Conservation (phyloP, 441 rosid species). For the Viola pubescens region DNA sequence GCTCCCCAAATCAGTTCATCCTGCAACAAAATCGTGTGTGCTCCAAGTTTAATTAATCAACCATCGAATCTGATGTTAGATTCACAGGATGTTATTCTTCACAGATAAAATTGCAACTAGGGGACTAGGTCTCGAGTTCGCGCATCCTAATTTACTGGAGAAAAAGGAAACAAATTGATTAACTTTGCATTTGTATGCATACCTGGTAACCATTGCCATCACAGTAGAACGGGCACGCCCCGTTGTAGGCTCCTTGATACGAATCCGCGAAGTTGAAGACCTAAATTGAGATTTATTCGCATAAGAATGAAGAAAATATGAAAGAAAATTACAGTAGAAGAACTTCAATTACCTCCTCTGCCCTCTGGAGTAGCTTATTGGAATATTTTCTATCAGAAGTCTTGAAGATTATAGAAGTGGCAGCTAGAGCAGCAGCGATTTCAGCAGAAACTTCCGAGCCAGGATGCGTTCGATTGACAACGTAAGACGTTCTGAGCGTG, state of each 20-base stretch:
- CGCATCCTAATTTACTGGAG: neutral
- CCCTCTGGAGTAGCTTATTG: slow-evolving; percentile 41
- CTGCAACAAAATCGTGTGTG: slow-evolving; percentile 18
- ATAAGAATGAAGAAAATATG: too few species aligned
- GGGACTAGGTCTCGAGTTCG: neutral
- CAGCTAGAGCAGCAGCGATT: slow-evolving; percentile 68
- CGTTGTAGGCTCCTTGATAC: slow-evolving; percentile 70
- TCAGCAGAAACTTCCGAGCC: slow-evolving; percentile 82
- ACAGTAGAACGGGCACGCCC: slow-evolving; percentile 78
- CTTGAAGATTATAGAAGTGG: slow-evolving; percentile 61
- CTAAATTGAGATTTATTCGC: slow-evolving; percentile 15
- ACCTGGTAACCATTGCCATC: slow-evolving; percentile 69
- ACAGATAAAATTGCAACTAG: too few species aligned
- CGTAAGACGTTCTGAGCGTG: slow-evolving; percentile 55
- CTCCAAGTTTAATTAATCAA: neutral
- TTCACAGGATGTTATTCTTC: neutral
- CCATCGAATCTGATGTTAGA: neutral
- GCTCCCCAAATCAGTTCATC: slow-evolving; percentile 78
- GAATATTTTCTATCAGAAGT: slow-evolving; percentile 48
- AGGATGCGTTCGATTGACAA: slow-evolving; percentile 52
- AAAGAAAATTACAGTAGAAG: neutral
- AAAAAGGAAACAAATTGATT: neutral
- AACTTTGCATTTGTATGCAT: neutral
- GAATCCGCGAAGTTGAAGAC: slow-evolving; percentile 56
- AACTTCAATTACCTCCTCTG: slow-evolving; percentile 18